Base-by-base conservation (phyloP, 441 rosid genomes). In the Erodium chrysanthum region DNA sequence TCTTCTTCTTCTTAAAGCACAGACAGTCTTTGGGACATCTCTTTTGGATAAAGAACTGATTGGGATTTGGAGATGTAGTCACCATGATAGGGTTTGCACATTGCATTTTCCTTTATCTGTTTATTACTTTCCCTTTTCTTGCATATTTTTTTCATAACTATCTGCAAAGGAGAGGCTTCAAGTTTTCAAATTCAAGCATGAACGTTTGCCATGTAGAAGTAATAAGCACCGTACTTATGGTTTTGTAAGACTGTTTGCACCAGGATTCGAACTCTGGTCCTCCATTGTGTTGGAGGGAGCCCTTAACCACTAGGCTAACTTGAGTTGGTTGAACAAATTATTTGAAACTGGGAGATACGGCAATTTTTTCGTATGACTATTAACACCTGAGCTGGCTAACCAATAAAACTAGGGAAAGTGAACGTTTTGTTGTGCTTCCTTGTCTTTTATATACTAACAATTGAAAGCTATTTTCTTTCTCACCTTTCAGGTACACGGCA, bases 401-500 rank as follows among this genome's bases (percentile, higher is more conserved):
- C 2, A 3, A 25, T 4, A 4, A 31, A 4, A 4, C 37, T 1
- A 6, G 6, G 37, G 2, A 31, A 31, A 31, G 2, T 0, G 37
- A 31, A 4, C 37, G 6, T 31, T 31, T 31, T 31, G 37, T 2
- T 31, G 37, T 31, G 2, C 4, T 31, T 31, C 37, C 2, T 1
- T 2, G 2, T 6, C 4, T 31, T 31, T 2, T 31, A 31, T 31
- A 31, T 4, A 1, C 29, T 31, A 5, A 2, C 6, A 27, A 4
- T 27, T 27, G 4, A 4, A 27, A n/a, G n/a, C 3, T 25, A 3
- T 25, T 25, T 25, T 40, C 4, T 70, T 68, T 69, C 15, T 23
- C 5, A 52, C 35, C 58, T 21, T 59, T 70, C 68, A 93, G 98
- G 83, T 93, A 93, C 75, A 93, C 97, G 29, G 95, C 97, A 29